Percentiles rank a stretch among this genome's conserved stretches.
Evolutionary conservation across 139 green algal species (phyloP).

Genomic region (Auxenochlorella protothecoides): DNA sequence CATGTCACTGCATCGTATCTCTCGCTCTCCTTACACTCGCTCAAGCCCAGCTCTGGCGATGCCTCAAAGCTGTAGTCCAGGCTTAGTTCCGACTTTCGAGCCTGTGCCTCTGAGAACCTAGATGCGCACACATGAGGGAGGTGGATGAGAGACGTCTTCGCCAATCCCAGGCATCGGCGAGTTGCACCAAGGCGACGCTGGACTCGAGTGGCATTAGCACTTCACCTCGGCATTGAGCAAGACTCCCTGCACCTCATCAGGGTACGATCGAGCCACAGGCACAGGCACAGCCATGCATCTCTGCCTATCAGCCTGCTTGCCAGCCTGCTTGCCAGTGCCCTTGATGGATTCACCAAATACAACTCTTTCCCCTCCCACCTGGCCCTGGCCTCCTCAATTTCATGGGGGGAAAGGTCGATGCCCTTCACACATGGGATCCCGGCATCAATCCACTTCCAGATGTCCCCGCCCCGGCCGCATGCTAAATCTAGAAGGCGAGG

Average conservation of each 20-base stretch:
- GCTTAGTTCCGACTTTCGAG: background rate
- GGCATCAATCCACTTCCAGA: conserved; percentile 76
- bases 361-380: too few relatives aligned
- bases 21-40: conserved; percentile 17
- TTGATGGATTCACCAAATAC: too few relatives aligned
- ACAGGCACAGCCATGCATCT: too few relatives aligned
- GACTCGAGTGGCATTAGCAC: too few relatives aligned
- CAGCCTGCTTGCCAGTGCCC: background rate
- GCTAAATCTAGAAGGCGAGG: conserved; percentile 69
- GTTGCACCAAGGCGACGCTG: too few relatives aligned
- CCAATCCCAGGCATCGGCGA: too few relatives aligned
- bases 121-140: background rate
- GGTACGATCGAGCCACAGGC: too few relatives aligned
- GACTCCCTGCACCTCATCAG: background rate
- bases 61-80: conserved; percentile 33
- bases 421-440: conserved; percentile 60
- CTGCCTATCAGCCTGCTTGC: background rate
- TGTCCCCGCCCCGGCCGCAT: conserved; percentile 82
- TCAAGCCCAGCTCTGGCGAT: conserved; percentile 25
- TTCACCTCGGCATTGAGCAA: too few relatives aligned
- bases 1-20: conserved; percentile 69
- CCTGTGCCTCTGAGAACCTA: conserved; percentile 9
- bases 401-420: conserved; percentile 67
- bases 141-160: too few relatives aligned
- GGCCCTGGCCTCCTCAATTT: conserved; percentile 64